Evolutionary conservation across 495 filamentous ascomycete species (phyloP).

Genomic region (Cudoniella acicularis): DNA sequence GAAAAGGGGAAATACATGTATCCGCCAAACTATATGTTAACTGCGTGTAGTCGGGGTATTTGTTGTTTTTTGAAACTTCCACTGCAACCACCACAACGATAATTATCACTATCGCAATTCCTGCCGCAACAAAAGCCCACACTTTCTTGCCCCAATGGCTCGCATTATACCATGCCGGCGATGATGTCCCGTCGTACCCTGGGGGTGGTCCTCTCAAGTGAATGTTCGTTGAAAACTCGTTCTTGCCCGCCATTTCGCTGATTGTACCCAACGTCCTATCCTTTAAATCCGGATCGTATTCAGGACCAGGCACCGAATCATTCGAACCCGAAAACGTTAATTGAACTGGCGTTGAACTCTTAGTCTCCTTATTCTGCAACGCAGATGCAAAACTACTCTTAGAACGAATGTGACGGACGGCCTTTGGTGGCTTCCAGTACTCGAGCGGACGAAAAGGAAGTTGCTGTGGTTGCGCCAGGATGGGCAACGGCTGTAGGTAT

Average conservation of each 20-base stretch:
- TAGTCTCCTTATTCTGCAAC: background rate
- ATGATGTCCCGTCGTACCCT: conserved; percentile 11
- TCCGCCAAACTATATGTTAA: conserved; percentile 50
- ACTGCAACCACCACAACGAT: conserved; percentile 53
- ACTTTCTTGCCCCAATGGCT: conserved; percentile 46
- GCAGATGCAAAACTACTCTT: conserved; percentile 13
- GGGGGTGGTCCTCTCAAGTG: conserved; percentile 4
- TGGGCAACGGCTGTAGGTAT: background rate
- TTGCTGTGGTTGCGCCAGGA: conserved; percentile 1
- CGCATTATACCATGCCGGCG: conserved; percentile 43
- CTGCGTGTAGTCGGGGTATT: conserved; percentile 51
- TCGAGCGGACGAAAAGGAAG: conserved; percentile 19
- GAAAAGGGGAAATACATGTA: conserved; percentile 32
- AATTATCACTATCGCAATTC: conserved; percentile 42
- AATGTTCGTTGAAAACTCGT: background rate
- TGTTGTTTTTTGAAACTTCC: conserved; percentile 39
- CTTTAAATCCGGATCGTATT: background rate
- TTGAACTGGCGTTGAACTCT: background rate
- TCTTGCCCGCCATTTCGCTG: background rate
- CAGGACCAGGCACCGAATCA: background rate
- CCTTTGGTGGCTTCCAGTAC: conserved; percentile 26
- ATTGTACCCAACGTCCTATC: background rate
- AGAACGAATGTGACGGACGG: conserved; percentile 15
- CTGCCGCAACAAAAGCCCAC: conserved; percentile 35
- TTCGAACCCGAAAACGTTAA: background rate